Evolutionary conservation across 2,329 filamentous ascomycete species (phyloP), one percentile per base, ranked within the genome.

Genomic region (Davidsoniella eucalypti): DNA sequence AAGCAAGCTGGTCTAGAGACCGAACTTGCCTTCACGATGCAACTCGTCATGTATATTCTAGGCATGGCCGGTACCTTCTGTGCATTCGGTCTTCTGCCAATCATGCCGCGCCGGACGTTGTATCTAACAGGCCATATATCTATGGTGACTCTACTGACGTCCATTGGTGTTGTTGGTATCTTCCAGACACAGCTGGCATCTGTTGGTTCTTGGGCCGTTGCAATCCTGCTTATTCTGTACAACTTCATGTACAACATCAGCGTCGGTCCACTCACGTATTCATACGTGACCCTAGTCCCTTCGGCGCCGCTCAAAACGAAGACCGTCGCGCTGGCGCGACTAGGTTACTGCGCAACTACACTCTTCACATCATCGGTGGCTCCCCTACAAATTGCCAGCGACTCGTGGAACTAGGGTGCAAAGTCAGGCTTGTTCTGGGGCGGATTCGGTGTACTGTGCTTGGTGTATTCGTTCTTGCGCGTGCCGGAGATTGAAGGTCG

Each of bases 401-500:
- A 60, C 2, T 62, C 58, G 5, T 61, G 60, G 54, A 65, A 64
- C 50, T 60, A 58, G 58, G 63, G 54, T 58, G 68, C 64, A 57
- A 63, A 56, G 60, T 65, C 53, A 57, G 70, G 58, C 5, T 63
- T 64, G 49, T 59, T 65, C 53, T 65, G 62, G 62, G 56, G 56
- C 1, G 57, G 55, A 4, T 61, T 65, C 46, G 65, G 66, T 54
- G 57, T 69, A 14, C 33, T 64, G 1, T 66, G 66, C n/a, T 57
- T 68, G 0, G 53, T 64, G 1, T 74, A 70, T 60, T 64, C 68
- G 2, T 69, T 61, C 54, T 68, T 68, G 54, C 65, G 64, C 43
- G 57, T 69, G 12, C 68, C 68, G 5, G 62, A 64, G 52, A 57
- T 59, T 1, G 61, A 58, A 53, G 61, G 55, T 5, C 54, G 58